Percentiles rank a stretch among this genome's conserved stretches.
Conservation (phyloP, 208 protist genomes). For the Naegleria gruberi region DNA sequence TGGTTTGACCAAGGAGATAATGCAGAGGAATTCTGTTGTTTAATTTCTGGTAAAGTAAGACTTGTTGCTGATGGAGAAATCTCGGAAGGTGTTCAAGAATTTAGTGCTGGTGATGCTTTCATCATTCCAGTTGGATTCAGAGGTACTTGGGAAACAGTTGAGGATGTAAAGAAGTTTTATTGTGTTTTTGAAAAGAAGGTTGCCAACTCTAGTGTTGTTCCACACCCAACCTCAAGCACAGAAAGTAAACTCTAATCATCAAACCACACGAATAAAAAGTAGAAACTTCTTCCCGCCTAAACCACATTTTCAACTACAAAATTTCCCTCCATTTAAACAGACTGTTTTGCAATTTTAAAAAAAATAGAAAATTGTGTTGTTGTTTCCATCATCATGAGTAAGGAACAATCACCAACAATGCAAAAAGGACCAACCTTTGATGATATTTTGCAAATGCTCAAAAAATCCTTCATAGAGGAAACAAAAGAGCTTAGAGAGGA, state of each 20-base stretch:
- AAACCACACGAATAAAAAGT: too few species aligned
- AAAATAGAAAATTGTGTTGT: too few species aligned
- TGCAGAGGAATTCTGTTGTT: constrained; percentile 2
- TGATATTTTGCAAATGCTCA: not conserved
- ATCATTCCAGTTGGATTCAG: not conserved
- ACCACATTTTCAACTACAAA: too few species aligned
- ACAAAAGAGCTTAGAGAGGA: not conserved
- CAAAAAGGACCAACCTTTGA: not conserved
- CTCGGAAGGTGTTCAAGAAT: not conserved
- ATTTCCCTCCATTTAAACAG: too few species aligned
- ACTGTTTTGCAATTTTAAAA: too few species aligned
- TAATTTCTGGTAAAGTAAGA: not conserved
- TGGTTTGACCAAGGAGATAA: not conserved
- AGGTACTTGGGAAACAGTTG: constrained; percentile 10
- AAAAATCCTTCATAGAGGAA: not conserved
- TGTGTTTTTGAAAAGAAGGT: constrained; percentile 7
- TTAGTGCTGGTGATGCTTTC: not conserved
- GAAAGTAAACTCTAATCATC: too few species aligned
- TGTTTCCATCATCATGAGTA: too few species aligned
- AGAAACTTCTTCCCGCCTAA: too few species aligned
- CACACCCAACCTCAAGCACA: not conserved
- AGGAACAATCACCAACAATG: too few species aligned
- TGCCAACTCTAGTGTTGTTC: not conserved
- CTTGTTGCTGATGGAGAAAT: not conserved
- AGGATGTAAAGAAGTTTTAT: constrained; percentile 14